These are phyloP conservation scores for Penicillium soppii DNA, from an alignment of 495 filamentous ascomycete species.

Conservation along the genomic window DNA sequence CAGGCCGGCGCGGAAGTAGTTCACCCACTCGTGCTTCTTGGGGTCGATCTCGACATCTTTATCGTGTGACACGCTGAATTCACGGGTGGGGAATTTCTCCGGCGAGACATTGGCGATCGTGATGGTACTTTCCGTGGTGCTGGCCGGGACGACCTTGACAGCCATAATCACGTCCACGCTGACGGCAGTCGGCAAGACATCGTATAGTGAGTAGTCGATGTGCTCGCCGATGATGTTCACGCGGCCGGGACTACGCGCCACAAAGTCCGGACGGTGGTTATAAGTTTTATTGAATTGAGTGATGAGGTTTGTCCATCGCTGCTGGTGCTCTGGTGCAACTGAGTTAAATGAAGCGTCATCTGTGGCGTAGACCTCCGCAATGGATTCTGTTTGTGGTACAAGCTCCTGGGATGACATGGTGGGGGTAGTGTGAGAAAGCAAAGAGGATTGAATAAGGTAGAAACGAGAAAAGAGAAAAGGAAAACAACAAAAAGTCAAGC, in stretches of 20 bases:
- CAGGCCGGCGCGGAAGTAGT: conserved; percentile 95
- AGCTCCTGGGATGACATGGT: conserved; percentile 47
- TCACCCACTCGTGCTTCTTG: conserved; percentile 88
- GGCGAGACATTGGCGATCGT: conserved; percentile 77
- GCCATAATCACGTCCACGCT: conserved; percentile 88
- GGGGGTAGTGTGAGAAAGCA: conserved; percentile 18
- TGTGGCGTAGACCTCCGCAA: conserved; percentile 51
- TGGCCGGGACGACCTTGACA: conserved; percentile 59
- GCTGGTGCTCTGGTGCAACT: conserved; percentile 37
- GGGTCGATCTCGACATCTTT: conserved; percentile 78
- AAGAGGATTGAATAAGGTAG: neutral
- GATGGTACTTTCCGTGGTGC: conserved; percentile 45
- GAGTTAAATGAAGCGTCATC: conserved; percentile 40
- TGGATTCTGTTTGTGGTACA: conserved; percentile 49
- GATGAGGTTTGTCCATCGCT: conserved; percentile 71
- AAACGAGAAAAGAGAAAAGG: neutral
- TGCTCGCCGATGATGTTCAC: conserved; percentile 99
- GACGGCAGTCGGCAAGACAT: conserved; percentile 93
- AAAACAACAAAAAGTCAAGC: conserved; percentile 1
- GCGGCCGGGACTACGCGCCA: conserved; percentile 85
- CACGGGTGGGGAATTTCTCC: conserved; percentile 70
- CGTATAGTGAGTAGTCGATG: conserved; percentile 97
- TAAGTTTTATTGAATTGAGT: conserved; percentile 72
- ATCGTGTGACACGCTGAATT: conserved; percentile 69
- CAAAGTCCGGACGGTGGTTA: conserved; percentile 70